phyloP scores from a whole-genome alignment of 331 rosid species.

The Pyracantha coccinea region DNA sequence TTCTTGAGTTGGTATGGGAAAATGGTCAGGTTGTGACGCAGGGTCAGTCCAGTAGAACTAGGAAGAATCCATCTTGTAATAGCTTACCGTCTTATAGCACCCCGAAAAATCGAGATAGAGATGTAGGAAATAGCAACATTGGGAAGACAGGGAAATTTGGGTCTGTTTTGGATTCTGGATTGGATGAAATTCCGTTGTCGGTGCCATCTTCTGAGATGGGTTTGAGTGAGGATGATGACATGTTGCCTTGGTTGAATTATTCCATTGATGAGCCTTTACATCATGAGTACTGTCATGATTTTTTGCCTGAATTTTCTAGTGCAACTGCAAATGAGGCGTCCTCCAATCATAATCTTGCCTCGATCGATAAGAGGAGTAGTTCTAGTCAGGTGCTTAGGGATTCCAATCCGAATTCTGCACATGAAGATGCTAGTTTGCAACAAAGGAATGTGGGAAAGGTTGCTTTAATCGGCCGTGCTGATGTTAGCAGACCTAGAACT shows the following conservation, averaged over 20 bases:
- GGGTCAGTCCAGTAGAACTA: constrained; percentile 58
- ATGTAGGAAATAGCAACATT: constrained; percentile 19
- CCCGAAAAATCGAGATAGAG: constrained; percentile 33
- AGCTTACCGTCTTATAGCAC: constrained; percentile 36
- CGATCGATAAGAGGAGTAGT: constrained; percentile 30
- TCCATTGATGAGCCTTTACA: constrained; percentile 50
- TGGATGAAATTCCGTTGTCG: constrained; percentile 41
- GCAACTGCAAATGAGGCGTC: constrained; percentile 42
- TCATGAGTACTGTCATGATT: constrained; percentile 49
- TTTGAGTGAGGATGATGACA: constrained; percentile 54
- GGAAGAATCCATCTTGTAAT: constrained; percentile 36
- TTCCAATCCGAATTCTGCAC: constrained; percentile 29
- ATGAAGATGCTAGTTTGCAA: constrained; percentile 30
- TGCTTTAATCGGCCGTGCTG: constrained; percentile 38
- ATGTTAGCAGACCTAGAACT: constrained; percentile 34
- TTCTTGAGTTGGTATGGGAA: constrained; percentile 74
- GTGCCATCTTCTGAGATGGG: constrained; percentile 49
- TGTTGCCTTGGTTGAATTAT: constrained; percentile 70
- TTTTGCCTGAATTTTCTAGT: constrained; percentile 53
- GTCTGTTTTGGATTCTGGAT: constrained; percentile 31
- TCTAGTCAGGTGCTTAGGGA: constrained; percentile 37
- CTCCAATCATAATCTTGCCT: constrained; percentile 22
- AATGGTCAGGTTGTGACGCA: constrained; percentile 68
- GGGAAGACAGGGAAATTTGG: constrained; percentile 44
- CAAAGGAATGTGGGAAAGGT: constrained; percentile 40